phyloP scores from a whole-genome alignment of 78 protist species.

The Dictyostelium citrinum region DNA sequence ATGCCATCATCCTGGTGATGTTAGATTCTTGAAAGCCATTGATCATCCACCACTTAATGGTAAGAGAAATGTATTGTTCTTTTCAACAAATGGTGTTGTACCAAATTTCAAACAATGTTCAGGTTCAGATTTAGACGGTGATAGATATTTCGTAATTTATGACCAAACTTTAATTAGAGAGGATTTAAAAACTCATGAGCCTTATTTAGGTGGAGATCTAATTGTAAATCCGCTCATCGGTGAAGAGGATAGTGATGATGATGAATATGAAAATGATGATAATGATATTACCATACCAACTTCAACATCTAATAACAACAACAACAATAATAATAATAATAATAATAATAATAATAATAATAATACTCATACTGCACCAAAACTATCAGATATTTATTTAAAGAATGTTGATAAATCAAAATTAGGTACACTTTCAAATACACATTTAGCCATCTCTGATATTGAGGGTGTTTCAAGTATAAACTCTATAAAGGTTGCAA shows the following conservation, averaged over 20 bases:
- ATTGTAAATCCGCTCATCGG: neutral
- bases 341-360: neutral
- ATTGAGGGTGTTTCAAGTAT: neutral
- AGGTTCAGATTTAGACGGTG: conserved; percentile 85
- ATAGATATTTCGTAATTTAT: conserved; percentile 64
- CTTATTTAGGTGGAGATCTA: conserved; percentile 14
- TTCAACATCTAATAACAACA: neutral
- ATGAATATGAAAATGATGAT: neutral
- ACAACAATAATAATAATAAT: neutral
- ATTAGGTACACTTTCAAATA: conserved; percentile 45
- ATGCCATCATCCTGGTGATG: conserved; percentile 77
- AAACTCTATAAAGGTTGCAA: conserved; percentile 27
- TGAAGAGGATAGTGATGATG: neutral
- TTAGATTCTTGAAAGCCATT: conserved; percentile 58
- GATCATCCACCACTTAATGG: neutral
- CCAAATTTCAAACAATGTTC: conserved; percentile 70
- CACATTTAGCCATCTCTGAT: conserved; percentile 48
- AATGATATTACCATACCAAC: neutral
- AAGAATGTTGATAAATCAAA: neutral
- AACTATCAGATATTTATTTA: conserved; percentile 7
- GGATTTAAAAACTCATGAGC: neutral
- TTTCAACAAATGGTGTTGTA: conserved; percentile 47
- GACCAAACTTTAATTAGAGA: conserved; percentile 1
- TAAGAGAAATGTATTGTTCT: conserved; percentile 23
- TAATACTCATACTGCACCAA: neutral